Conservation (phyloP, 345 rosid genomes). For the Melastoma malabathricum region DNA sequence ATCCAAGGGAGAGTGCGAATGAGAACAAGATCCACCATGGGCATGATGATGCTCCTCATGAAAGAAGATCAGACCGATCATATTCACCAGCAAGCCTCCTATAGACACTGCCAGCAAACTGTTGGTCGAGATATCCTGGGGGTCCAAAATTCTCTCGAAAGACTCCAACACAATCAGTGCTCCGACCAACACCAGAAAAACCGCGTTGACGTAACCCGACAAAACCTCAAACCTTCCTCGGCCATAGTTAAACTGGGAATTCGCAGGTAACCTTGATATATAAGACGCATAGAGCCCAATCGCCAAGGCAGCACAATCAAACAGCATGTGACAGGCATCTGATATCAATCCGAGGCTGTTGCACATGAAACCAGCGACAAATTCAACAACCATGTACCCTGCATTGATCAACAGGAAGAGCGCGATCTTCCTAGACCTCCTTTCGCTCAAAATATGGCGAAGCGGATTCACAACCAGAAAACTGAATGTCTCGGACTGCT, state of each 20-base stretch:
- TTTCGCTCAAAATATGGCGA: constrained; percentile 78
- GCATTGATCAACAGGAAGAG: constrained; percentile 80
- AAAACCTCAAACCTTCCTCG: constrained; percentile 92
- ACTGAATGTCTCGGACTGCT: constrained; percentile 44
- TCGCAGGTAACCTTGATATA: constrained; percentile 82
- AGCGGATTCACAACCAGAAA: constrained; percentile 55
- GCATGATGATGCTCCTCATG: constrained; percentile 99
- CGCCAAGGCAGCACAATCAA: constrained; percentile 96
- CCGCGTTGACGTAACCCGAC: constrained; percentile 91
- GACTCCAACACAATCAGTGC: constrained; percentile 88
- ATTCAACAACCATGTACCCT: constrained; percentile 86
- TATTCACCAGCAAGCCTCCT: constrained; percentile 84
- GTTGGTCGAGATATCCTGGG: constrained; percentile 81
- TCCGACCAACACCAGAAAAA: constrained; percentile 77
- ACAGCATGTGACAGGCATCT: constrained; percentile 96
- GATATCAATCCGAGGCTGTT: constrained; percentile 95
- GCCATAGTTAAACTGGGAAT: constrained; percentile 83
- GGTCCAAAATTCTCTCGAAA: constrained; percentile 89
- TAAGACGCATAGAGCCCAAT: constrained; percentile 90
- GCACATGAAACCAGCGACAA: constrained; percentile 88
- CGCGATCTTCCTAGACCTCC: constrained; percentile 90
- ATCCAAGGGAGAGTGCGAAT: constrained; percentile 39
- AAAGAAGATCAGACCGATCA: constrained; percentile 80
- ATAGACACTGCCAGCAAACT: constrained; percentile 76
- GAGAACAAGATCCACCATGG: constrained; percentile 82